These are phyloP conservation scores for Halenospora varia DNA, from an alignment of 495 filamentous ascomycete genomes.

Conservation along the genomic window DNA sequence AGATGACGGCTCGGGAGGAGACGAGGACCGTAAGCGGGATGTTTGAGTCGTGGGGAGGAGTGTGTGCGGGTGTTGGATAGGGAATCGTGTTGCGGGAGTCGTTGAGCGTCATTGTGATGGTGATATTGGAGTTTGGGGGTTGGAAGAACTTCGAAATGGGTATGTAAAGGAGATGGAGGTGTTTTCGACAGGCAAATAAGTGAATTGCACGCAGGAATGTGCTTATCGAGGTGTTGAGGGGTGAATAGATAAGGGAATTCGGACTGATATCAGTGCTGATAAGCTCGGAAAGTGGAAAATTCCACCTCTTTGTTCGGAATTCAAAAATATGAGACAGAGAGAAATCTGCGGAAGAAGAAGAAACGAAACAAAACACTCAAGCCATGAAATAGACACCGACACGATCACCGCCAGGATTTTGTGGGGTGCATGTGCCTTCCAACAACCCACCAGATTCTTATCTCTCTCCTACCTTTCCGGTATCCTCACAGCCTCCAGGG, in stretches of 20 bases:
- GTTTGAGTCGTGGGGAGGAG: slow-evolving; percentile 24
- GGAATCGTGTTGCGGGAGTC: slow-evolving; percentile 20
- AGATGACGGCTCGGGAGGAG: slow-evolving; percentile 79
- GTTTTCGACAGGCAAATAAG: background rate
- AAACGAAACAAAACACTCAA: slow-evolving; percentile 3
- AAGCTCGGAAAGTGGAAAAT: background rate
- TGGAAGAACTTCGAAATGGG: slow-evolving; percentile 2
- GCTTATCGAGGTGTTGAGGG: slow-evolving; percentile 22
- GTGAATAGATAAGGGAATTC: slow-evolving; percentile 6
- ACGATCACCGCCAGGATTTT: slow-evolving; percentile 21
- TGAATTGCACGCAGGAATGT: slow-evolving; percentile 9
- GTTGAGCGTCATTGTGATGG: slow-evolving; percentile 26
- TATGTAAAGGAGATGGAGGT: background rate
- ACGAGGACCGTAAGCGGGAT: slow-evolving; percentile 65
- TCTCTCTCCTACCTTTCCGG: slow-evolving; percentile 10
- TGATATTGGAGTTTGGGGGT: slow-evolving; percentile 1
- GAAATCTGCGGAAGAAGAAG: background rate
- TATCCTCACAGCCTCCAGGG: background rate
- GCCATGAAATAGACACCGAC: background rate
- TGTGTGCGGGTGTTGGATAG: slow-evolving; percentile 24
- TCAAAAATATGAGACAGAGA: background rate
- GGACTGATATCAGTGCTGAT: slow-evolving; percentile 8
- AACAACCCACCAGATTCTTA: slow-evolving; percentile 15
- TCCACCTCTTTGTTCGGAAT: background rate
- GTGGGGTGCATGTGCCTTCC: slow-evolving; percentile 19